These are phyloP conservation scores for Trametes cingulata DNA, from an alignment of 768 basidiomycete genomes.

Conservation along the genomic window DNA sequence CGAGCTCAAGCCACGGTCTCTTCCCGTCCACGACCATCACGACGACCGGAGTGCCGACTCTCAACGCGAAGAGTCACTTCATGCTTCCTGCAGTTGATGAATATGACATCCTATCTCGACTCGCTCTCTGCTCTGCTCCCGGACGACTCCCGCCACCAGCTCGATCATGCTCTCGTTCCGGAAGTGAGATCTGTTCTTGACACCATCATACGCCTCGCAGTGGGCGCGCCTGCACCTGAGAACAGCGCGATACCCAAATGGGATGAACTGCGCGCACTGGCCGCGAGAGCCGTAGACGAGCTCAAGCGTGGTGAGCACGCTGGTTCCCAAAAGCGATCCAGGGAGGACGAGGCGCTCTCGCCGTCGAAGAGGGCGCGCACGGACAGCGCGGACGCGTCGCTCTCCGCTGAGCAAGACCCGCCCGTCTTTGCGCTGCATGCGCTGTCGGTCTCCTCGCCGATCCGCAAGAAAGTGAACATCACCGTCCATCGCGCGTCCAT, in stretches of 20 bases:
- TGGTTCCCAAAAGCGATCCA: conserved; percentile 11
- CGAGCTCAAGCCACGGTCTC: too few relatives aligned
- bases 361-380: conserved; percentile 10
- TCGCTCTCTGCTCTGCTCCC: conserved; percentile 14
- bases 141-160: conserved; percentile 3
- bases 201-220: conserved; percentile 12
- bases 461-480: conserved; percentile 77
- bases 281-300: conserved; percentile 9
- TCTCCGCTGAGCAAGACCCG: conserved; percentile 34
- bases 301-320: conserved; percentile 14
- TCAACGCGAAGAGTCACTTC: too few relatives aligned
- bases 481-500: conserved; percentile 52
- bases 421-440: conserved; percentile 62
- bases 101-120: conserved; percentile 15
- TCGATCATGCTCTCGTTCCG: conserved; percentile 12
- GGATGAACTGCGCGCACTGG: conserved; percentile 11
- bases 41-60: too few relatives aligned
- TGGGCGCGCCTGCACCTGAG: conserved; percentile 11
- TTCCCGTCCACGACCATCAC: too few relatives aligned
- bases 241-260: conserved; percentile 2
- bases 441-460: conserved; percentile 68
- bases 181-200: conserved; percentile 8
- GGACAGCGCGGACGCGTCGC: neutral
- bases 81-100: too few relatives aligned
- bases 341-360: conserved; percentile 9